These are phyloP conservation scores for Phytophthora citrophthora DNA, from an alignment of 352 stramenopile genomes.

Conservation along the genomic window DNA sequence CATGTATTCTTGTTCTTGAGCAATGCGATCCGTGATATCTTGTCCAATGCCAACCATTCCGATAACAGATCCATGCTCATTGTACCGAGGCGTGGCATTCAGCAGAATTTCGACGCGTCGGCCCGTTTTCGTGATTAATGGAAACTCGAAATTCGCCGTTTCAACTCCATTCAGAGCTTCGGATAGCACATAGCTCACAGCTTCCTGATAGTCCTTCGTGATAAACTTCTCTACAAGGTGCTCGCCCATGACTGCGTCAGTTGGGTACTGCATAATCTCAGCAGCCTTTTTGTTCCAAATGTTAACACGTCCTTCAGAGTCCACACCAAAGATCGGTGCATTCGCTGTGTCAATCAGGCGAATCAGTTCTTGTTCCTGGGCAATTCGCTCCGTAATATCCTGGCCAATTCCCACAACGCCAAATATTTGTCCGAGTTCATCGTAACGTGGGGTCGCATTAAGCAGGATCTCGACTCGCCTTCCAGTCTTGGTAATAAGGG, in stretches of 20 bases:
- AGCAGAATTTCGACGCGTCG: slow-evolving; percentile 54
- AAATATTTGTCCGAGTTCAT: slow-evolving; percentile 74
- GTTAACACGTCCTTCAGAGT: slow-evolving; percentile 62
- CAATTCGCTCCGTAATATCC: slow-evolving; percentile 69
- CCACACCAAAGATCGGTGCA: slow-evolving; percentile 75
- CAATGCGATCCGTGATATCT: slow-evolving; percentile 67
- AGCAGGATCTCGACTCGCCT: slow-evolving; percentile 59
- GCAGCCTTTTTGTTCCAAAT: slow-evolving; percentile 74
- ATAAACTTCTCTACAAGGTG: slow-evolving; percentile 74
- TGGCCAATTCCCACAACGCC: slow-evolving; percentile 84
- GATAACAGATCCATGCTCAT: slow-evolving; percentile 51
- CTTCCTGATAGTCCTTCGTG: slow-evolving; percentile 58
- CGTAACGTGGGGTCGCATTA: slow-evolving; percentile 73
- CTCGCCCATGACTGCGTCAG: slow-evolving; percentile 65
- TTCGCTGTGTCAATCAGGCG: slow-evolving; percentile 79
- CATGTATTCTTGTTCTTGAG: slow-evolving; percentile 74
- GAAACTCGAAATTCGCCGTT: slow-evolving; percentile 74
- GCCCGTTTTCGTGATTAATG: slow-evolving; percentile 53
- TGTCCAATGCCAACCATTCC: slow-evolving; percentile 74
- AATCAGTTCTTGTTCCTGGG: slow-evolving; percentile 70
- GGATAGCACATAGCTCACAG: slow-evolving; percentile 56
- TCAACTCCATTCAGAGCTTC: slow-evolving; percentile 65
- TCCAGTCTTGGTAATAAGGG: slow-evolving; percentile 57
- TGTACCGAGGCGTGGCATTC: slow-evolving; percentile 58
- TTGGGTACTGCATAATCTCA: slow-evolving; percentile 68